Base-by-base conservation (phyloP, 306 rosid genomes). In the Prunus kanzakura region DNA sequence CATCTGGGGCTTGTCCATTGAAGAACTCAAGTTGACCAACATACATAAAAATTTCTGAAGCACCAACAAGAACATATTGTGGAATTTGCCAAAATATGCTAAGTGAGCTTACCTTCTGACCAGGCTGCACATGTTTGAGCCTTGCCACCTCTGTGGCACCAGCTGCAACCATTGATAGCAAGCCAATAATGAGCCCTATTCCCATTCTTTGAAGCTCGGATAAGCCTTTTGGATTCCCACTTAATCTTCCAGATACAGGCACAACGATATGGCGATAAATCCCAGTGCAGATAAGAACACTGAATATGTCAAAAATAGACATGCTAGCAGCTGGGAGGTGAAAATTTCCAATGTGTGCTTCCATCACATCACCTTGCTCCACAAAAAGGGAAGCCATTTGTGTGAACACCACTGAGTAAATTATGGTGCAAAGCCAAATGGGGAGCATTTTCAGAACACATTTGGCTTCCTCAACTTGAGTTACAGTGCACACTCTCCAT, bases 331-430 rank as follows among this genome's bases (percentile, higher is more conserved):
- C 88, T 8, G 96, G 96, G 51, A 91, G 77, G 75, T 65, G 82
- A 41, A 91, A 89, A 2, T 67, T 41, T 67, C 82, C 86, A 1
- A 87, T 15, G 1, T 78, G 66, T n/a, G 91, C 69, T 54, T 81
- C 76, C 96, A 91, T 91, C 47, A 76, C 90, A 0, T 87, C 93
- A 1, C 96, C 96, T 87, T 91, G 96, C 73, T 91, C 96, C 14
- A 91, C 93, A 23, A 91, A 91, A 19, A 89, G 87, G 16, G 96
- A 91, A 57, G 91, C 93, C 96, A 89, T 91, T 73, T 91, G 96
- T 20, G 93, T 91, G 84, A 91, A 91, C 23, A 87, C 85, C 4
- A 91, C 93, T 0, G 96, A 91, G 91, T 89, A 91, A 22, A 89
- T 78, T 57, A 91, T 91, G 54, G 96, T 91, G 79, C 96, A 89